phyloP scores from a whole-genome alignment of 2,329 filamentous ascomycete species.

The Nothophaeocryptopus gaeumannii region DNA sequence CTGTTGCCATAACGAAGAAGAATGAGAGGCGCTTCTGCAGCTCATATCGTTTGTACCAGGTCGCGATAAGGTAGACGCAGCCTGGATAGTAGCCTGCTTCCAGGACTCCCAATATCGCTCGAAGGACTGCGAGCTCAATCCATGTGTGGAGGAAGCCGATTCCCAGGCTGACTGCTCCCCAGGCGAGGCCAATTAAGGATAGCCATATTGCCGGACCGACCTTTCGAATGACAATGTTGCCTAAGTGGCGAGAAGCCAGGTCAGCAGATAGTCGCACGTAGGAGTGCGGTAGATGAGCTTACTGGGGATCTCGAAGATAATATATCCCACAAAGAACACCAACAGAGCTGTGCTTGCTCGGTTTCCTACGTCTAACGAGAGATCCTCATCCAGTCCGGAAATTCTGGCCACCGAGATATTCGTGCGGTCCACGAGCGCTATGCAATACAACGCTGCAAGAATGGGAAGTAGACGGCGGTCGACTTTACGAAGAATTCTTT shows the following conservation, averaged over 20 bases:
- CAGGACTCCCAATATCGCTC: constrained; percentile 7
- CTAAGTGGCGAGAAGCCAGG: constrained; percentile 3
- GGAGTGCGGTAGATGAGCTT: background rate
- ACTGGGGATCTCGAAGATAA: constrained; percentile 9
- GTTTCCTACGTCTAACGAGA: constrained; percentile 3
- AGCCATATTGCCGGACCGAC: constrained; percentile 32
- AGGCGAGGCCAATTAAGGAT: constrained; percentile 2
- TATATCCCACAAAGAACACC: constrained; percentile 9
- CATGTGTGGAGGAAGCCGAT: constrained; percentile 6
- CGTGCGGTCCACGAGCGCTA: constrained; percentile 44
- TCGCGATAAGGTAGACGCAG: constrained; percentile 15
- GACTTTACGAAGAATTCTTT: constrained; percentile 47
- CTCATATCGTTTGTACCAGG: constrained; percentile 19
- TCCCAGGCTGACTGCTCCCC: constrained; percentile 5
- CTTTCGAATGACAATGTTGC: constrained; percentile 37
- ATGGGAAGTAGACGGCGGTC: constrained; percentile 51
- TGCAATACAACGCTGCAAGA: constrained; percentile 42
- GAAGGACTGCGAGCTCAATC: constrained; percentile 3
- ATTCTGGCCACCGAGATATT: constrained; percentile 14
- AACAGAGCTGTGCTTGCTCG: constrained; percentile 8
- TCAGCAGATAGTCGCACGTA: too few relatives aligned
- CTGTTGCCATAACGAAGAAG: constrained; percentile 12
- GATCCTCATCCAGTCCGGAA: constrained; percentile 11
- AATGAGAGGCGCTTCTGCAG: constrained; percentile 15
- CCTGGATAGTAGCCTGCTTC: constrained; percentile 26